Base-by-base conservation (phyloP, 1,139 yeast genomes). In the Saccharomyces hybrid region DNA sequence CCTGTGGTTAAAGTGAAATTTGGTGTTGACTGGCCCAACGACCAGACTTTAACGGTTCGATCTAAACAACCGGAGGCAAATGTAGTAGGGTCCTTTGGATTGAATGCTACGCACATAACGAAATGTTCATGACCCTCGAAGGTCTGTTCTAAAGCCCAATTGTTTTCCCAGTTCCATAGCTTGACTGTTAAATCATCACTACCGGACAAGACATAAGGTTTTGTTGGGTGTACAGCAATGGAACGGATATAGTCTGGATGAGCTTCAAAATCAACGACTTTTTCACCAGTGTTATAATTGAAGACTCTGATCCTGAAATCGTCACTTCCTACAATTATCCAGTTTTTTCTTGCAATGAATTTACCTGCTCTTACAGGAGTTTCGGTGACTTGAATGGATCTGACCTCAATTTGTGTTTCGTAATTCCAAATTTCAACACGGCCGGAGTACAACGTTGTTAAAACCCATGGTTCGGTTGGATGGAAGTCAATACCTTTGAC, bases 401-500 rank as follows among this genome's bases (percentile, higher is more conserved):
- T 82, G 60, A 86, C 84, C 47, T 81, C 75, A 16, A 82, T 70
- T 64, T 76, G 73, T 3, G 97, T 88, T 64, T 90, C 96, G 67
- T 88, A 89, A 55, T 95, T 87, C 95, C 95, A 88, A 68, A 93
- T 88, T 73, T 91, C 97, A 56, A 89, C 84, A 57, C 78, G 73
- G 53, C 84, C 96, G 57, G 90, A 85, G 71, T 89, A 90, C 57
- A 88, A 77, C 11, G 96, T 89, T 54, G 93, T 84, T 67, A 89
- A 78, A 54, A 88, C 84, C 98, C 99, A 93, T 54, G 99, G 98
- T 71, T 93, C 99, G 24, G 90, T 78, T 34, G 99, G 99, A 72
- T 93, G 99, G 78, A 95, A 87, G 74, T 93, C 99, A 68, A 93
- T 87, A 55, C 97, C 98, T 74, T 93, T 93, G 70, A 93, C 97